These are phyloP conservation scores for Zymoseptoria passerinii DNA, from an alignment of 2,329 filamentous ascomycete genomes.

Conservation along the genomic window DNA sequence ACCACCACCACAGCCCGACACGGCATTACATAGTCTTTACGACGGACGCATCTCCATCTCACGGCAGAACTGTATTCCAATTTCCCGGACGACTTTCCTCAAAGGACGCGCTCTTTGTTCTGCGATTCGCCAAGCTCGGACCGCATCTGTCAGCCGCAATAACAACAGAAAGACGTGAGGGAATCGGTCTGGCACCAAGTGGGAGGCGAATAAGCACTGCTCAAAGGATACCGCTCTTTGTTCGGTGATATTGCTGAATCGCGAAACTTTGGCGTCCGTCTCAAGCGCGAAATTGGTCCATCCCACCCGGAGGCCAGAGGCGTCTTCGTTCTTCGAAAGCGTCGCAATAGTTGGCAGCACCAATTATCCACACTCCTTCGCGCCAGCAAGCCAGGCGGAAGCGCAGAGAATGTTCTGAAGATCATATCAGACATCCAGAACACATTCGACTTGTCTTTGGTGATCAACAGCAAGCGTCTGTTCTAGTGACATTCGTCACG, in stretches of 20 bases:
- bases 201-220: not conserved
- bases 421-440: slow-evolving; percentile 7
- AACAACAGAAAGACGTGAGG: not conserved
- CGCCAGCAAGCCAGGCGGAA: slow-evolving; percentile 7
- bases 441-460: slow-evolving; percentile 11
- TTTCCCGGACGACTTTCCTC: not conserved
- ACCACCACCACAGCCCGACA: not conserved
- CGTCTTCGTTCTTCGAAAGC: not conserved
- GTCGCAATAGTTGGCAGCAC: not conserved
- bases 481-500: slow-evolving; percentile 36
- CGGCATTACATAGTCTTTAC: not conserved
- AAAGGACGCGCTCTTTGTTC: not conserved
- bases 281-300: not conserved
- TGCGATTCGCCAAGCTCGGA: not conserved
- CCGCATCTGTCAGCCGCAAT: not conserved
- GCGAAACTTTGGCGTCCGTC: not conserved
- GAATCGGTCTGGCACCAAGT: not conserved
- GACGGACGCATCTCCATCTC: not conserved
- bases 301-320: not conserved
- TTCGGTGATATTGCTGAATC: not conserved
- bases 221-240: not conserved
- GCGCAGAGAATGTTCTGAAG: slow-evolving; percentile 23
- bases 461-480: slow-evolving; percentile 16
- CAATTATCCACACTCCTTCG: slow-evolving; percentile 28
- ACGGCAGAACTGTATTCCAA: not conserved